Conservation (phyloP, 306 rosid species). For the Cicer arietinum region DNA sequence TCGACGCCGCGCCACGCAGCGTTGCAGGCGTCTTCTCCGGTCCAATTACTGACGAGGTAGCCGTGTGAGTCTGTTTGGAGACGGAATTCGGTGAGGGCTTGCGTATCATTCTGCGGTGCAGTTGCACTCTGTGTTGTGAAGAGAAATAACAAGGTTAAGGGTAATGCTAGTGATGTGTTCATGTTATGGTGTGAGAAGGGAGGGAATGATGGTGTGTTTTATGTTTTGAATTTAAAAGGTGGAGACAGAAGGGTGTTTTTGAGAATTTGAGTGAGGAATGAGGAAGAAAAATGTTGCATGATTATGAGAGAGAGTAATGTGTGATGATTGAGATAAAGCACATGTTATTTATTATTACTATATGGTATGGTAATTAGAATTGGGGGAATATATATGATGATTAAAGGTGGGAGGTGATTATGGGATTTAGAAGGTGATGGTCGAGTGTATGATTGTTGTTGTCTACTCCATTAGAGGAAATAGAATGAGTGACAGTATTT, state of each 20-base stretch:
- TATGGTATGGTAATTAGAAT: constrained; percentile 23
- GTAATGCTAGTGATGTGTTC: constrained; percentile 42
- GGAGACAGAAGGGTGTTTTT: constrained; percentile 9
- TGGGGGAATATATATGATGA: constrained; percentile 49
- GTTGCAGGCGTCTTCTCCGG: constrained; percentile 67
- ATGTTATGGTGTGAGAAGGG: constrained; percentile 54
- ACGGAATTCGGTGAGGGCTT: constrained; percentile 69
- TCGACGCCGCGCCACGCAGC: constrained; percentile 75
- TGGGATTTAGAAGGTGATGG: constrained; percentile 45
- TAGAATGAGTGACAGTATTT: constrained; percentile 45
- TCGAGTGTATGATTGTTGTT: constrained; percentile 60
- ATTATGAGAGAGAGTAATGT: constrained; percentile 47
- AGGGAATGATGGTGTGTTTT: constrained; percentile 34
- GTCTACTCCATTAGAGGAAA: constrained; percentile 46
- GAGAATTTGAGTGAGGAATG: not conserved
- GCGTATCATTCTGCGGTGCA: constrained; percentile 61
- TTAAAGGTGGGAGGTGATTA: constrained; percentile 54
- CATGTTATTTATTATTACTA: constrained; percentile 26
- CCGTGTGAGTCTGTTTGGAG: constrained; percentile 79
- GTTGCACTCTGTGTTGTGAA: constrained; percentile 27
- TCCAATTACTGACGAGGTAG: constrained; percentile 76
- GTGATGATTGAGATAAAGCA: constrained; percentile 35
- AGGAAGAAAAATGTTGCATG: constrained; percentile 30
- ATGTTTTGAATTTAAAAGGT: constrained; percentile 12
- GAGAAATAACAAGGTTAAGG: constrained; percentile 28